Percentiles rank a stretch among this genome's conserved stretches.
These are phyloP conservation scores for Globisporangium iwayamae DNA, from an alignment of 352 stramenopile species.

Conservation along the genomic window DNA sequence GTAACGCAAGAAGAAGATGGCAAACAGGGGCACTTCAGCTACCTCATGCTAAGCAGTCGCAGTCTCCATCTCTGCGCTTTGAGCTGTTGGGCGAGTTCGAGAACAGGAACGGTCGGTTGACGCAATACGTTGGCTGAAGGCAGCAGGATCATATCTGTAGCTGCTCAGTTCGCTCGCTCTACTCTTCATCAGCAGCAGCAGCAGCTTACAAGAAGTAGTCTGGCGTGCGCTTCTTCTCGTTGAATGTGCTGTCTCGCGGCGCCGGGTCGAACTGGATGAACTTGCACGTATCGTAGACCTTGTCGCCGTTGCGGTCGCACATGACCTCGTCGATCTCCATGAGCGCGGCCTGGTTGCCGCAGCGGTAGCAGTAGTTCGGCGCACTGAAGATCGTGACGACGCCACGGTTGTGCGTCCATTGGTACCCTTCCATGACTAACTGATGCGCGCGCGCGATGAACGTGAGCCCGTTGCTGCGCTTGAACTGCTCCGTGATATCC, in stretches of 20 bases:
- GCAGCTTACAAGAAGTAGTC: conserved; percentile 89
- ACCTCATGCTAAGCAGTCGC: not conserved
- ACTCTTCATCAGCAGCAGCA: not conserved
- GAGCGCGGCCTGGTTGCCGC: conserved; percentile 95
- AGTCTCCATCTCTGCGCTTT: not conserved
- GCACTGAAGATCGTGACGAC: conserved; percentile 92
- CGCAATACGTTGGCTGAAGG: not conserved
- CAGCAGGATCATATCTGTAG: not conserved
- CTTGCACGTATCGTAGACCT: conserved; percentile 91
- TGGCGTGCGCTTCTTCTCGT: conserved; percentile 89
- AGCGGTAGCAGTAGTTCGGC: conserved; percentile 95
- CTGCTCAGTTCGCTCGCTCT: not conserved
- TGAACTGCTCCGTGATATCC: conserved; percentile 89
- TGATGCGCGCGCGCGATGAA: conserved; percentile 88
- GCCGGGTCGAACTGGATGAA: conserved; percentile 91
- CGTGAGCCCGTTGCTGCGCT: conserved; percentile 84
- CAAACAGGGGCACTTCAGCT: conserved; percentile 15
- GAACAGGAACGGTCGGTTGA: not conserved
- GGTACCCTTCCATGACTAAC: conserved; percentile 93
- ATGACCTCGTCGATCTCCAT: conserved; percentile 94
- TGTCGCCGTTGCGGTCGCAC: conserved; percentile 80
- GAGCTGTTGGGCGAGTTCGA: not conserved
- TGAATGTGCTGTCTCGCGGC: conserved; percentile 89
- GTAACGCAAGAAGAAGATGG: conserved; percentile 5
- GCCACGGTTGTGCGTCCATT: conserved; percentile 90